These are phyloP conservation scores for Macaranga tanarius DNA, from an alignment of 441 rosid genomes.

Conservation along the genomic window DNA sequence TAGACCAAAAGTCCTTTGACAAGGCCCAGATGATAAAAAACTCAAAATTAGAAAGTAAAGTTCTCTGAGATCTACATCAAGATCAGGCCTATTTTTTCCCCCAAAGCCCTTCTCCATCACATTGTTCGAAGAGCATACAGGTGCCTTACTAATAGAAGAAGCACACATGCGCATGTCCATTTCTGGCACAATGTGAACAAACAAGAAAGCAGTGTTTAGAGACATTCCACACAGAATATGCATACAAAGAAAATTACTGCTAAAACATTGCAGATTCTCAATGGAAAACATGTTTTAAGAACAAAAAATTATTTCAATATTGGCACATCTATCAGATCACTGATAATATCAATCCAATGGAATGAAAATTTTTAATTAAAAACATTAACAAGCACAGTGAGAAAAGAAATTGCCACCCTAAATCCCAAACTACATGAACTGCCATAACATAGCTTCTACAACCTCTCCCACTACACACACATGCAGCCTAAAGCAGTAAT, in stretches of 20 bases:
- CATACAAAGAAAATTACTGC: not conserved
- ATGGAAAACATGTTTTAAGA: not conserved
- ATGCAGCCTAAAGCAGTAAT: not conserved
- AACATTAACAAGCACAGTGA: not conserved
- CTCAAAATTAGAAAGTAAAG: slow-evolving; percentile 90
- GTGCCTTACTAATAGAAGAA: slow-evolving; percentile 50
- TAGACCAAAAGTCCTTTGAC: slow-evolving; percentile 65
- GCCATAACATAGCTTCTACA: not conserved
- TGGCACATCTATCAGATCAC: not conserved
- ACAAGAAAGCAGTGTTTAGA: slow-evolving; percentile 25
- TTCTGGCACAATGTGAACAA: slow-evolving; percentile 36
- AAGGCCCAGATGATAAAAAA: slow-evolving; percentile 86
- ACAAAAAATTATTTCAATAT: not conserved
- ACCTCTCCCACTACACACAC: not conserved
- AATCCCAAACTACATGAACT: not conserved
- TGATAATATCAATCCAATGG: slow-evolving; percentile 9
- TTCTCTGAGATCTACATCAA: slow-evolving; percentile 81
- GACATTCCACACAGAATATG: not conserved
- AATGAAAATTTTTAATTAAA: not conserved
- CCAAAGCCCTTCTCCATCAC: slow-evolving; percentile 46
- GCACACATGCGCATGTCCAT: slow-evolving; percentile 66
- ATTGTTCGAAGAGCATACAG: slow-evolving; percentile 41
- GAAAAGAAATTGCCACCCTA: not conserved
- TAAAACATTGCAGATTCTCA: not conserved
- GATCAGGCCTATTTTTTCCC: slow-evolving; percentile 46